Conservation (phyloP, 192 early-diverging fungal species). For the Coemansia sp. region DNA sequence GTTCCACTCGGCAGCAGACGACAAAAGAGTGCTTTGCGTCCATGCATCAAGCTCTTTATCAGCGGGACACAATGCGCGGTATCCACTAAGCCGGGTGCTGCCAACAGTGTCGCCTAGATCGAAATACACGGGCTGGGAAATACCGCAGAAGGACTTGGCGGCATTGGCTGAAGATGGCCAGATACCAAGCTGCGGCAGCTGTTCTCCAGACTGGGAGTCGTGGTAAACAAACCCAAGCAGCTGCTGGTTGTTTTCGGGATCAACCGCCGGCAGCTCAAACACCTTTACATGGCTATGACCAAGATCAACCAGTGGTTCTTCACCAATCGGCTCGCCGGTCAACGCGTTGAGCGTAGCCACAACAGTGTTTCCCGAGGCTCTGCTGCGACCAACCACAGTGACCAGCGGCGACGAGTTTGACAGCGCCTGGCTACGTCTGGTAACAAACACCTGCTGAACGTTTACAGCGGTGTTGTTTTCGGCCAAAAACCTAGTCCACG, state of each 20-base stretch:
- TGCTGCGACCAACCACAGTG: slow-evolving; percentile 33
- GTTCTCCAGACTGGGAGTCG: not conserved
- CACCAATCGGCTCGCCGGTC: slow-evolving; percentile 20
- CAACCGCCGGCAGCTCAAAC: slow-evolving; percentile 63
- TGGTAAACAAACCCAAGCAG: slow-evolving; percentile 27
- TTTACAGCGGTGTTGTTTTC: slow-evolving; percentile 17
- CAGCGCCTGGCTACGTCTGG: slow-evolving; percentile 33
- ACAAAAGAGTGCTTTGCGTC: slow-evolving; percentile 9
- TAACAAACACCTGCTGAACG: slow-evolving; percentile 36
- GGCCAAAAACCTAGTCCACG: slow-evolving; percentile 72
- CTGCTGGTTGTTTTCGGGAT: slow-evolving; percentile 29
- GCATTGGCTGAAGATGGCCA: slow-evolving; percentile 66
- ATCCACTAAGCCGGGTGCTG: slow-evolving; percentile 59
- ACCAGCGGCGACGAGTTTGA: slow-evolving; percentile 27
- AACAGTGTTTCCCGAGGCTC: slow-evolving; percentile 23
- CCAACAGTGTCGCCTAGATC: slow-evolving; percentile 58
- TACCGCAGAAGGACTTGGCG: slow-evolving; percentile 55
- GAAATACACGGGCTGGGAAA: slow-evolving; percentile 67
- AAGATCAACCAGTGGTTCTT: slow-evolving; percentile 10
- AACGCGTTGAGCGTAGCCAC: slow-evolving; percentile 37
- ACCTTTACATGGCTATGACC: slow-evolving; percentile 49
- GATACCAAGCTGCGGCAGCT: slow-evolving; percentile 46
- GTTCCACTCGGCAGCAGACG: slow-evolving; percentile 39
- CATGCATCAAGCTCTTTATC: slow-evolving; percentile 29
- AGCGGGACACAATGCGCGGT: slow-evolving; percentile 50